These are phyloP conservation scores for Boletellus deceptivus DNA, from an alignment of 1,284 basidiomycete genomes.

Conservation along the genomic window DNA sequence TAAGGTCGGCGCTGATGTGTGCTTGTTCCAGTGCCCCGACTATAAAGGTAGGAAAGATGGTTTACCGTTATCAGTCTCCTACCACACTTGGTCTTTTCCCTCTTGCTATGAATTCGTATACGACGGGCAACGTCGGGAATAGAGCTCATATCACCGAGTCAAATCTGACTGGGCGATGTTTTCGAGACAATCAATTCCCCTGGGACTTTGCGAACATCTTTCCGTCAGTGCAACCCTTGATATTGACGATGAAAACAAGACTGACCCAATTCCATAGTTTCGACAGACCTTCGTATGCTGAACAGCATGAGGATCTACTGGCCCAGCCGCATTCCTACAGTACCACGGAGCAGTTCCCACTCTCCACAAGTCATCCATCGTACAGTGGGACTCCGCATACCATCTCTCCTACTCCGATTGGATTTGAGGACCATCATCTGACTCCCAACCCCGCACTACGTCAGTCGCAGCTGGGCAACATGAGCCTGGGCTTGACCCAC, in stretches of 20 bases:
- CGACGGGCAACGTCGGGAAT: slow-evolving; percentile 3
- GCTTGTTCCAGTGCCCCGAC: slow-evolving; percentile 1
- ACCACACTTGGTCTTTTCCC: not conserved
- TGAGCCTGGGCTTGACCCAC: not conserved
- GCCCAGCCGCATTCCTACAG: not conserved
- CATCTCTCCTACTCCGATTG: not conserved
- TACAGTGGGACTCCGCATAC: not conserved
- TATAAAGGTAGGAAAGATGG: not conserved
- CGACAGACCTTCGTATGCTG: not conserved
- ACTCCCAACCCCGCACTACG: not conserved
- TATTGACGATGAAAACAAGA: not conserved
- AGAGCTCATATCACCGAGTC: not conserved
- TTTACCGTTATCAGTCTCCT: not conserved
- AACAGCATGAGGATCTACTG: not conserved
- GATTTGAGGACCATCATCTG: not conserved
- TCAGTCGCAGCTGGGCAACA: not conserved
- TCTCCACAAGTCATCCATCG: not conserved
- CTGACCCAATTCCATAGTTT: slow-evolving; percentile 1
- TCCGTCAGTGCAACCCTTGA: slow-evolving; percentile 4
- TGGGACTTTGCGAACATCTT: not conserved
- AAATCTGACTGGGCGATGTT: not conserved
- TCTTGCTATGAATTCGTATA: no score
- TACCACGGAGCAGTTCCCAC: not conserved
- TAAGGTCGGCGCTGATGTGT: not conserved
- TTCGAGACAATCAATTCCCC: not conserved